Conservation (phyloP, 1,284 basidiomycete species). For the Coniferiporia weirii region DNA sequence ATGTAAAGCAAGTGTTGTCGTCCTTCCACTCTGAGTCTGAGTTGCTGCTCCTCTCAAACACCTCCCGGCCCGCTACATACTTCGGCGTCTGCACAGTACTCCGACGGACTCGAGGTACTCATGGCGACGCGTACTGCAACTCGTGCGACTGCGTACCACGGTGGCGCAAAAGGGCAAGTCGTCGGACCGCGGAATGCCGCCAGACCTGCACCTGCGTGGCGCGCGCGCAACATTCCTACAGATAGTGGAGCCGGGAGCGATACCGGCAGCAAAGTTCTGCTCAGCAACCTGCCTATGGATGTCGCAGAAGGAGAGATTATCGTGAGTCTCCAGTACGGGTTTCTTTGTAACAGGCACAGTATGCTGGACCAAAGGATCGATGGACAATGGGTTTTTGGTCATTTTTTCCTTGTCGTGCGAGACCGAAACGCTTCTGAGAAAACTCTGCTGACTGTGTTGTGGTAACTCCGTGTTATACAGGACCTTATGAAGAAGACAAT, state of each 20-base stretch:
- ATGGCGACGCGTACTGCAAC: background rate
- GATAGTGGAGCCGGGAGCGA: conserved; percentile 11
- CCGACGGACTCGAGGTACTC: background rate
- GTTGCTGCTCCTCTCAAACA: too few relatives aligned
- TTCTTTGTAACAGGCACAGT: background rate
- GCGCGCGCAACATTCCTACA: conserved; percentile 6
- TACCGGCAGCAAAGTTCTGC: conserved; percentile 62
- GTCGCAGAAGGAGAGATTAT: conserved; percentile 65
- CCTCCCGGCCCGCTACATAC: too few relatives aligned
- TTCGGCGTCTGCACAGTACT: too few relatives aligned
- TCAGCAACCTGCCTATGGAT: conserved; percentile 64
- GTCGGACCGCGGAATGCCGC: conserved; percentile 1
- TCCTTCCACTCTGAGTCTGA: too few relatives aligned
- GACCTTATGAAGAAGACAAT: conserved; percentile 70
- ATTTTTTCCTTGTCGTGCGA: background rate
- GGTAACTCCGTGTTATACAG: conserved; percentile 32
- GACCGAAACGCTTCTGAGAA: background rate
- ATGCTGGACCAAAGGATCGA: background rate
- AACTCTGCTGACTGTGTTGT: conserved; percentile 12
- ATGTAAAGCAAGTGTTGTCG: too few relatives aligned
- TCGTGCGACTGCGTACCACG: conserved; percentile 7
- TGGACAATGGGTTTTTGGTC: background rate
- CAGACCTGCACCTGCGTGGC: conserved; percentile 14
- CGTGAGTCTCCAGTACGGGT: conserved; percentile 37
- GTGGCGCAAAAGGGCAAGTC: conserved; percentile 10